Base-by-base conservation (phyloP, 139 green algal genomes). In the Chara braunii region DNA sequence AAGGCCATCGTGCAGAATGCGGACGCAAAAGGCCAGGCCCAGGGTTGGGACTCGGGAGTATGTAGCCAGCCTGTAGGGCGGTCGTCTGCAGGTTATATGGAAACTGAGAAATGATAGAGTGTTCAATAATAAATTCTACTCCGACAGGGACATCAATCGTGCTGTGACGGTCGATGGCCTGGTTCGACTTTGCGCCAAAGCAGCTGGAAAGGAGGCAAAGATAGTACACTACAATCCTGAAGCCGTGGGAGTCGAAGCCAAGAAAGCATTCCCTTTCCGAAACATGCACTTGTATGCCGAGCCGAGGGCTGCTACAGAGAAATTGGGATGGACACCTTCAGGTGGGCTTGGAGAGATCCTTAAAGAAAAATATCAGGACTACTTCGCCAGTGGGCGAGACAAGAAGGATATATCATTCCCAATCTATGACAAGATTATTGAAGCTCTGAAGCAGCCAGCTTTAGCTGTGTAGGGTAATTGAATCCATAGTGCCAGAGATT, bases 181-280 rank as follows among this genome's bases (percentile, higher is more conserved):
- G 14, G 79, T 71, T 23, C 31, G 65, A 4, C 48, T 83, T 37
- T 80, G 70, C 64, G 79, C 76, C 14, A 60, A 51, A 0, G 79
- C 77, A 18, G 67, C 67, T 31, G 79, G 76, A 32, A 68, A 51
- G 32, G 68, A 76, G 14, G 26, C 43, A 12, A 63, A 78, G 36
- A 83, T 85, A 37, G 59, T 83, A 37, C 74, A 83, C 61, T 85
- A 85, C 54, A 68, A 85, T 43, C 77, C 71, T 23, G 54, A 73
- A 35, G 64, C 51, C 26, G 70, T 60, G 11, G 78, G 68, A 43
- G 74, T 84, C 1, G 78, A 84, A 40, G 79, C 44, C 26, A 85
- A 83, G 66, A 85, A 85, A 59, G 77, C 72, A 8, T 85, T 85
- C 52, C 79, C 76, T 7, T 85, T 85, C 60, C 43, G 79, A 4